Base-by-base conservation (phyloP, 768 basidiomycete genomes). In the Suillus subaureus region DNA sequence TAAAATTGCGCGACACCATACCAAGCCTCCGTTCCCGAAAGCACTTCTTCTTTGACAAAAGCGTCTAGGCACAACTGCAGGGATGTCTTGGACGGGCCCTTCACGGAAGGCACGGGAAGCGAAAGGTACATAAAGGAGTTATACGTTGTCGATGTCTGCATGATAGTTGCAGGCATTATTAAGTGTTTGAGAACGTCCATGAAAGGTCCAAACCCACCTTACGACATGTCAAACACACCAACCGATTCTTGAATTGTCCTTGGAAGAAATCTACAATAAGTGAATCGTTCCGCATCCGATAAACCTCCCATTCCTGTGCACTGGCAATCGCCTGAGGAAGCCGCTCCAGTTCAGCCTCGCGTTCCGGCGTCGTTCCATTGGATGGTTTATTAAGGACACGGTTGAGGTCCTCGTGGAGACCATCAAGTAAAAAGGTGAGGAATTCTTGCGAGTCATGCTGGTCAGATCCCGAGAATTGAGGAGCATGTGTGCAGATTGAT, bases 391-490 rank as follows among this genome's bases (percentile, higher is more conserved):
- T 77, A 62, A 96, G 82, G 26, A 98, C 81, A 18, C 93, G 86
- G 73, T 95, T 95, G 61, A 96, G 82, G 74, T 94, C 93, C 72
- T 96, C 94, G 72, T 96, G 93, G 33, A 95, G 87, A 18, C 92
- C 93, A 72, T 99, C 97, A 63, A 99, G 83, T 33, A 99, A 83
- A 81, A 97, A 96, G 28, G 89, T 92, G 47, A 99, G 82, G 77
- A 99, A 97, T 78, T 99, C 97, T 77, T 99, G 97, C 26, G 96
- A 96, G 77, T 99, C 97, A 71, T 99, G 97, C 75, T 99, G 97
- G 70, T 96, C 90, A 18, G 88, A 84, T 2, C 93, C 94, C 40
- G 87, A 85, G 76, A 97, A 97, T 74, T 93, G 91, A 9, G 83
- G 77, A 1, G 87, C 87, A 69, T 83, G 85, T 58, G 67, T 82